Base-by-base conservation (phyloP, 495 filamentous ascomycete genomes). In the Podospora didyma region DNA sequence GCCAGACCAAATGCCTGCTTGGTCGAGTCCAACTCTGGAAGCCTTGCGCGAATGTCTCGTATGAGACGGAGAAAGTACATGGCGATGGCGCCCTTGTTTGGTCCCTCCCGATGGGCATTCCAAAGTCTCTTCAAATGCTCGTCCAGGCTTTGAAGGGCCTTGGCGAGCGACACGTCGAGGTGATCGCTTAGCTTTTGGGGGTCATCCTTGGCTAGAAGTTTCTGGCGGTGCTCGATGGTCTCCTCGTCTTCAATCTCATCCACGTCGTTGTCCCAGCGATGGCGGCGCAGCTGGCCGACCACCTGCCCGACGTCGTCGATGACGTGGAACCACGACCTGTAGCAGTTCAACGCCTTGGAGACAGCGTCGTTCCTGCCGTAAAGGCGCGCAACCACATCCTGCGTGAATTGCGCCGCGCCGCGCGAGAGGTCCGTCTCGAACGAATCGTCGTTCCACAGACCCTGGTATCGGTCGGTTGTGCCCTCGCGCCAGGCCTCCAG, bases 161-260 rank as follows among this genome's bases (percentile, higher is more conserved):
- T 65, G 2, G 68, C 64, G 9, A 92, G 73, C 12, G 84, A 79
- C 1, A 75, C 56, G 26, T 80, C 68, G 0, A 96, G 79, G 28
- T 81, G 76, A 22, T 86, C 75, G 41, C 83, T 80, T 14, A 96
- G 65, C 22, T 80, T 59, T 37, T 76, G 67, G 2, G 90, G 86
- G 64, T 97, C 94, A 24, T 92, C 82, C 31, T 83, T 79, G 64
- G 83, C 88, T 28, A 96, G 75, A 12, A 84, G 70, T 3, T 75
- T 74, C 26, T 87, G 80, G 35, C 86, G 73, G 21, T 82, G 79
- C 56, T 92, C 85, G 34, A 87, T 79, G 1, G 86, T 82, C 35
- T 87, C 82, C 44, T 92, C 86, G 41, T 92, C 89, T 37, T 89
- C 86, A 16, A 84, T 79, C 49, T 87, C 85, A 28, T 94, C 86